Evolutionary conservation across 306 rosid species (phyloP).

Genomic region (Elaeagnus macrophylla): DNA sequence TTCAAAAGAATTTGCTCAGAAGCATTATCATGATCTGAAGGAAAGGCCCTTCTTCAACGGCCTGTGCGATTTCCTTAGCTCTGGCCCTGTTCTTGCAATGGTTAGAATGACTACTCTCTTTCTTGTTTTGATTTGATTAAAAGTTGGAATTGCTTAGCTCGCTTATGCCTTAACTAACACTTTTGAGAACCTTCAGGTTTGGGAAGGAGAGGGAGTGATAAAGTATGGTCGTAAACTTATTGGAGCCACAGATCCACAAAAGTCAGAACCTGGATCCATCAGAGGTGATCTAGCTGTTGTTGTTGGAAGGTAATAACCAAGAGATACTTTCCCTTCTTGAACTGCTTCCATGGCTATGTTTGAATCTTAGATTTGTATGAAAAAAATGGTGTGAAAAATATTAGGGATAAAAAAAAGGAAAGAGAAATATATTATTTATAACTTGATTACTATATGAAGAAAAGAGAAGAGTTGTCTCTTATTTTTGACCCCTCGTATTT

Average conservation of each 20-base stretch:
- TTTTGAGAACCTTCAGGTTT: conserved; percentile 43
- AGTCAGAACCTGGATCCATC: conserved; percentile 94
- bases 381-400: too few relatives aligned
- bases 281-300: conserved; percentile 92
- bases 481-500: too few relatives aligned
- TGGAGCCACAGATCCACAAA: conserved; percentile 96
- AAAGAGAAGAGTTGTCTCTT: too few relatives aligned
- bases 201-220: conserved; percentile 97
- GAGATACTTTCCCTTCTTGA: background rate
- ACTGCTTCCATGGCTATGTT: background rate
- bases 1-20: conserved; percentile 69
- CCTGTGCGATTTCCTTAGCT: conserved; percentile 83
- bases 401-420: too few relatives aligned
- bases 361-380: too few relatives aligned
- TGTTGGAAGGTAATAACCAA: conserved; percentile 68
- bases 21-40: conserved; percentile 85
- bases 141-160: too few relatives aligned
- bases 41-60: conserved; percentile 91
- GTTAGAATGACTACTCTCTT: conserved; percentile 36
- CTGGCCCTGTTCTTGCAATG: conserved; percentile 94
- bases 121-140: too few relatives aligned
- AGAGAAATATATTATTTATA: too few relatives aligned
- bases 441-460: too few relatives aligned
- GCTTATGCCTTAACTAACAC: background rate
- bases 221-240: conserved; percentile 80